Evolutionary conservation across 2,329 filamentous ascomycete species (phyloP).

Genomic region (Berkeleyomyces rouxiae): DNA sequence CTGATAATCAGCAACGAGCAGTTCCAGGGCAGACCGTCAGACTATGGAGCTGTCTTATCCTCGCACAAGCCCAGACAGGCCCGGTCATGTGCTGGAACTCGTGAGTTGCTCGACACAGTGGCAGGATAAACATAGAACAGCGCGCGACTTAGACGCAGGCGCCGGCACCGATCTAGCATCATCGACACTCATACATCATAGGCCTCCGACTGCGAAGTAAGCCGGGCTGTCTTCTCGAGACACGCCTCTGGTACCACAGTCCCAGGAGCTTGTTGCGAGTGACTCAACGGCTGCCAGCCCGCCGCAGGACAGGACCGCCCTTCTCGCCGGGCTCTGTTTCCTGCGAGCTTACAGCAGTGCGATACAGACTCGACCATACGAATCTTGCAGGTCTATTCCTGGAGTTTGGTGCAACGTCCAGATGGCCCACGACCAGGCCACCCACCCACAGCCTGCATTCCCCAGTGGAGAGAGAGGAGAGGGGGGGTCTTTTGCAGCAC

Average conservation of each 20-base stretch:
- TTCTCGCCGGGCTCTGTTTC: too few species aligned
- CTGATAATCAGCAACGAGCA: too few species aligned
- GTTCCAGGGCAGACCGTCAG: not conserved
- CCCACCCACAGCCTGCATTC: not conserved
- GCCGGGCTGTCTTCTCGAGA: not conserved
- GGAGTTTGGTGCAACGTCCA: not conserved
- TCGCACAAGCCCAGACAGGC: not conserved
- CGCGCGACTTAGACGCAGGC: not conserved
- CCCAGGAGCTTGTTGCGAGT: too few species aligned
- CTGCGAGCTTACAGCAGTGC: too few species aligned
- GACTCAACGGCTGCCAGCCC: too few species aligned
- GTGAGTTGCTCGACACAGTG: not conserved
- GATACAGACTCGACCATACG: not conserved
- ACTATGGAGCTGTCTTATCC: not conserved
- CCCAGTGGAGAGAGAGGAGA: not conserved
- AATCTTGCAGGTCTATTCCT: not conserved
- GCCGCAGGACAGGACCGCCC: too few species aligned
- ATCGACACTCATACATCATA: not conserved
- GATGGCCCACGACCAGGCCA: not conserved
- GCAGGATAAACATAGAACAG: not conserved
- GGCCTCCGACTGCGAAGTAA: not conserved
- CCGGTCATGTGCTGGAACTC: not conserved
- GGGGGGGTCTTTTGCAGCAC: not conserved
- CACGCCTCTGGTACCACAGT: too few species aligned
- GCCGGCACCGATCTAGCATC: not conserved